Evolutionary conservation across 352 stramenopile species (phyloP), one percentile per base, ranked within the genome.

Genomic region (Pythium brassicae): DNA sequence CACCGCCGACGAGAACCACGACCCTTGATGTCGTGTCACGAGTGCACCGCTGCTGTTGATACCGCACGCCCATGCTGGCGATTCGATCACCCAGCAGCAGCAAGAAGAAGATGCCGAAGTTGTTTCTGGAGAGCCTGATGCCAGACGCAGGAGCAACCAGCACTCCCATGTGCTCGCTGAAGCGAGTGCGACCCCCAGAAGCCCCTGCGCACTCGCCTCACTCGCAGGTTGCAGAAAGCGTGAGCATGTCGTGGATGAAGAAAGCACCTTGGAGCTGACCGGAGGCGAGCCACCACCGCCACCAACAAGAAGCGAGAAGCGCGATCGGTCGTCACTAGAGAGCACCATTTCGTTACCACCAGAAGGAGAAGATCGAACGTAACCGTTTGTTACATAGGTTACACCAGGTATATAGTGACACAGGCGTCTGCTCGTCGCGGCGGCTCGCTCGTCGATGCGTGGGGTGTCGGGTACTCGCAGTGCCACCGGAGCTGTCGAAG

Each of bases 261-360:
- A 11, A 37, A 11, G 32, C 14, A 11, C 1, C 0, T 29, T 35
- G 7, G 6, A n/a, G 22, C 9, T 43, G 9, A 12, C 9, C 17
- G 20, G 23, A 22, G 25, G 12, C 23, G 11, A 11, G 17, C 17
- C 22, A 22, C 22, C 9, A 12, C 39, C 25, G 2, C 20, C 49
- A 22, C 65, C 71, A 0, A 61, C 54, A 42, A 70, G 54, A 3
- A 76, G 61, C 14, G 71, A 79, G 68, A 68, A 76, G 29, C 63
- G 68, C 50, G 71, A 65, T 59, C 62, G 65, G 48, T 74, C 68
- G 46, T 68, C 60, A 37, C 65, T 75, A n/a, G 61, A 55, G 23
- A 79, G 55, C 35, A 57, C 62, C 67, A 78, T 78, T n/a, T 14
- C 32, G 32, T 37, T 11, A 37, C 32, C 32, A 37, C 32, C 32